phyloP scores from a whole-genome alignment of 768 basidiomycete genomes.

The Leucocoprinus leucothites region DNA sequence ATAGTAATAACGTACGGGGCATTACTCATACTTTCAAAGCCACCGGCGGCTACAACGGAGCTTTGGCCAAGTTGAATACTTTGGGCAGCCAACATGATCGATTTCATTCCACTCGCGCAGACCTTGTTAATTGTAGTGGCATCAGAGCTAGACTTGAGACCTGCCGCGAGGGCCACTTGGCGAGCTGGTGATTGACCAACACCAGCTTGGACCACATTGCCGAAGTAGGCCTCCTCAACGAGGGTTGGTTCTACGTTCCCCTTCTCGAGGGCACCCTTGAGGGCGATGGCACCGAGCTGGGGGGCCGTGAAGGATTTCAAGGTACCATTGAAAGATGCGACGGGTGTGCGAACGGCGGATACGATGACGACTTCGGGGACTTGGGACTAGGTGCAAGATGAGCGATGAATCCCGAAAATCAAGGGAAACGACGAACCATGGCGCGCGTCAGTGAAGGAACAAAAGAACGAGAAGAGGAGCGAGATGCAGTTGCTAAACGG shows the following conservation, averaged over 20 bases:
- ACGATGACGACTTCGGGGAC: slow-evolving; percentile 90
- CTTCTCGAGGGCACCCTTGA: slow-evolving; percentile 86
- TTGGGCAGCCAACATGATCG: slow-evolving; percentile 92
- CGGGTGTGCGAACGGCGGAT: slow-evolving; percentile 89
- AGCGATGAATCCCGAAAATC: slow-evolving; percentile 3
- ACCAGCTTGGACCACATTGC: slow-evolving; percentile 96
- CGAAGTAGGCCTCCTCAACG: slow-evolving; percentile 96
- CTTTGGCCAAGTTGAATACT: slow-evolving; percentile 85
- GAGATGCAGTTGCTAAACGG: slow-evolving; percentile 39
- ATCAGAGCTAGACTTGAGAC: slow-evolving; percentile 81
- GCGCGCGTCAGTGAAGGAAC: slow-evolving; percentile 39
- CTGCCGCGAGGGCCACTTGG: slow-evolving; percentile 92
- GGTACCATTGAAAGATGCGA: slow-evolving; percentile 87
- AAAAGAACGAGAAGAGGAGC: slow-evolving; percentile 35
- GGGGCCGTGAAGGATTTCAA: slow-evolving; percentile 89
- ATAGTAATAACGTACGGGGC: slow-evolving; percentile 72
- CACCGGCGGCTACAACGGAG: slow-evolving; percentile 87
- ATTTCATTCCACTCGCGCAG: slow-evolving; percentile 96
- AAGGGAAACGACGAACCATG: slow-evolving; percentile 42
- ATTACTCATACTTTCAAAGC: slow-evolving; percentile 99
- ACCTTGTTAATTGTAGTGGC: slow-evolving; percentile 99
- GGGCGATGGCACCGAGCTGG: slow-evolving; percentile 83
- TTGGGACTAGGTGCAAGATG: slow-evolving; percentile 19
- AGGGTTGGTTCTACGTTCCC: slow-evolving; percentile 75
- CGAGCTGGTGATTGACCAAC: slow-evolving; percentile 98